Evolutionary conservation across 106 monocot genomes (phyloP).

Genomic region (Narthecium ossifragum): DNA sequence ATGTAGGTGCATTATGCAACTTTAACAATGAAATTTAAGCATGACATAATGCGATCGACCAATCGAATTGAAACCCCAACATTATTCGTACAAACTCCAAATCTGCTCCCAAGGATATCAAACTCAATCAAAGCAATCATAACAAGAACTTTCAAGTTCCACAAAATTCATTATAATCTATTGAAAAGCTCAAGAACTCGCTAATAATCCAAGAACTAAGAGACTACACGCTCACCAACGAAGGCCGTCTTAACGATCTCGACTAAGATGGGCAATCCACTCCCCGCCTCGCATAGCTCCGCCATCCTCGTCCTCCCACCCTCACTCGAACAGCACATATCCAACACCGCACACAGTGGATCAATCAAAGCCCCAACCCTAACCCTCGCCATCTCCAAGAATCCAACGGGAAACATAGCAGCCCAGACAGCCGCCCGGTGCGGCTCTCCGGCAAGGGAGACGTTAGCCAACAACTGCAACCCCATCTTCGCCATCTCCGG

Average conservation of each 20-base stretch:
- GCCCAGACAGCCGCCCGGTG: constrained; percentile 49
- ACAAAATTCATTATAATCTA: not conserved
- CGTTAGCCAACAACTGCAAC: constrained; percentile 68
- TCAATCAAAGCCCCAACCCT: constrained; percentile 27
- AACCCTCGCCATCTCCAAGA: constrained; percentile 32
- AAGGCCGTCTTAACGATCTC: constrained; percentile 44
- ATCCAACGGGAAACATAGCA: constrained; percentile 31
- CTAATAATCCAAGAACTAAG: not conserved
- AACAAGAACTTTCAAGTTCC: not conserved
- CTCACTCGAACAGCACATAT: constrained; percentile 44
- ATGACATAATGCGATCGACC: not conserved
- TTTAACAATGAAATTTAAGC: not conserved
- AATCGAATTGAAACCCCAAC: too few species aligned
- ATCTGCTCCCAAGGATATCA: not conserved
- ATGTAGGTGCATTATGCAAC: not conserved
- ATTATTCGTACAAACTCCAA: not conserved
- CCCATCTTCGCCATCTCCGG: constrained; percentile 33
- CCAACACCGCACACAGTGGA: constrained; percentile 60
- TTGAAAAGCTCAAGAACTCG: not conserved
- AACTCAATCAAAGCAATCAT: not conserved
- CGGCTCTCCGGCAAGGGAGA: constrained; percentile 45
- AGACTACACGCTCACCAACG: constrained; percentile 14
- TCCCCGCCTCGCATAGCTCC: constrained; percentile 29
- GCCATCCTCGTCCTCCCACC: constrained; percentile 34
- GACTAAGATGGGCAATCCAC: constrained; percentile 32